Percentiles rank a stretch among this genome's conserved stretches.
These are phyloP conservation scores for Kockovaella imperatae DNA, from an alignment of 768 basidiomycete genomes.

Conservation along the genomic window DNA sequence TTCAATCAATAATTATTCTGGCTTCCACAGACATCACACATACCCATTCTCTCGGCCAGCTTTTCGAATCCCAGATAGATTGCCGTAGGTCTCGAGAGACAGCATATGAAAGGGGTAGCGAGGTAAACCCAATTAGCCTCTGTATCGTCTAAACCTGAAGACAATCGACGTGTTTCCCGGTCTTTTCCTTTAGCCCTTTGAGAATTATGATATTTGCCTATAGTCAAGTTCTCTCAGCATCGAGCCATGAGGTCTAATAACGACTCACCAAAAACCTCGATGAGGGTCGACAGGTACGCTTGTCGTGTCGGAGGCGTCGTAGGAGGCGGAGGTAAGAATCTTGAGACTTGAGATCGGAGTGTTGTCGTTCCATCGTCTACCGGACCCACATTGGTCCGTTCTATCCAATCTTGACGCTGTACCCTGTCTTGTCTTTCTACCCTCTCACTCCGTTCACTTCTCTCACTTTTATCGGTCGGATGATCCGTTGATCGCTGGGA, in stretches of 20 bases:
- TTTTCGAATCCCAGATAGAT: constrained; percentile 35
- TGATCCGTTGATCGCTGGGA: too few species aligned
- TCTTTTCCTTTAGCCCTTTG: constrained; percentile 12
- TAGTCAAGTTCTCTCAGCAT: too few species aligned
- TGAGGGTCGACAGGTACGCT: constrained; percentile 20
- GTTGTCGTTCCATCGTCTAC: constrained; percentile 1
- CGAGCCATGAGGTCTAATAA: too few species aligned
- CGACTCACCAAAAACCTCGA: constrained; percentile 36
- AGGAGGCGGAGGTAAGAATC: constrained; percentile 32
- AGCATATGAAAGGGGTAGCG: constrained; percentile 35
- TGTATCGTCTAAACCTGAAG: constrained; percentile 3
- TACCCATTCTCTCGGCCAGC: constrained; percentile 27
- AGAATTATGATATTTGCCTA: constrained; percentile 28
- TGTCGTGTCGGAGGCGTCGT: constrained; percentile 24
- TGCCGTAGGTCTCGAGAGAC: constrained; percentile 22
- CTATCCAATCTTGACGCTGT: too few species aligned
- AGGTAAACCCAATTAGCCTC: constrained; percentile 33
- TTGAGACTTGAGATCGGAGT: constrained; percentile 20
- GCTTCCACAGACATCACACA: constrained; percentile 7
- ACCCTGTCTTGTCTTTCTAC: too few species aligned
- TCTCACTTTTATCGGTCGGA: too few species aligned
- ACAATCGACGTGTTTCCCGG: constrained; percentile 8
- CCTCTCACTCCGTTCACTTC: too few species aligned
- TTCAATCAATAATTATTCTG: background rate
- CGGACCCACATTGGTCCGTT: too few species aligned